Base-by-base conservation (phyloP, 495 filamentous ascomycete genomes). In the Aspergillus olivimuriae region DNA sequence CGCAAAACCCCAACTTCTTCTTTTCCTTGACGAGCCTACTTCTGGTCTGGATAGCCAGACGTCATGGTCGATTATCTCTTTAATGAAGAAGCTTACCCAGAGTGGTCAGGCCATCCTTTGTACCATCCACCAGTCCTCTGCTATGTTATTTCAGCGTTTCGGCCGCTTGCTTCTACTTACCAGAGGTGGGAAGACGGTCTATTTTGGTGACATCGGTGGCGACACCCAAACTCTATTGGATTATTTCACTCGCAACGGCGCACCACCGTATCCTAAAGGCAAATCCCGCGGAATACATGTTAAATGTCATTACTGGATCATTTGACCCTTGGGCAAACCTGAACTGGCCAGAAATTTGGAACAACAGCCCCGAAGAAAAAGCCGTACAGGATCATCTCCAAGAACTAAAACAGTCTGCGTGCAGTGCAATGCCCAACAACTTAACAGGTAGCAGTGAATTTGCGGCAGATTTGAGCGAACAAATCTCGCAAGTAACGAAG, bases 281-380 rank as follows among this genome's bases (percentile, higher is more conserved):
- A 14, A 94, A 71, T 34, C 86, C 87, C 18, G 89, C 88, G 19
- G 89, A 95, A 61, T 91, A 83, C 81, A 92, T 94, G 84, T 67
- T 94, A 24, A 86, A 90, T 48, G 82, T 85, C 38, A 89, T 88
- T 42, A 86, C 86, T 32, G 85, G 85, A n/a, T 86, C 86, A 0
- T 86, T 87, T 3, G 84, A 83, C 18, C 76, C 75, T 12, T 50
- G 68, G 30, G 80, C 75, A 26, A 72, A 81, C 17, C 75, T 81
- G 40, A 84, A 94, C 59, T 94, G 88, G 88, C 71, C 74, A 50
- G 51, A 82, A 33, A 63, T 78, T 2, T 94, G 88, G 88, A 74
- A 76, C 22, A 67, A 81, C 26, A 83, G 77, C 50, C 60, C 73
- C 20, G 86, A 94, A 62, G 76, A 78, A 51, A 56, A 60, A 17